phyloP scores from a whole-genome alignment of 495 filamentous ascomycete species.

The Lasiosphaeris hirsuta region DNA sequence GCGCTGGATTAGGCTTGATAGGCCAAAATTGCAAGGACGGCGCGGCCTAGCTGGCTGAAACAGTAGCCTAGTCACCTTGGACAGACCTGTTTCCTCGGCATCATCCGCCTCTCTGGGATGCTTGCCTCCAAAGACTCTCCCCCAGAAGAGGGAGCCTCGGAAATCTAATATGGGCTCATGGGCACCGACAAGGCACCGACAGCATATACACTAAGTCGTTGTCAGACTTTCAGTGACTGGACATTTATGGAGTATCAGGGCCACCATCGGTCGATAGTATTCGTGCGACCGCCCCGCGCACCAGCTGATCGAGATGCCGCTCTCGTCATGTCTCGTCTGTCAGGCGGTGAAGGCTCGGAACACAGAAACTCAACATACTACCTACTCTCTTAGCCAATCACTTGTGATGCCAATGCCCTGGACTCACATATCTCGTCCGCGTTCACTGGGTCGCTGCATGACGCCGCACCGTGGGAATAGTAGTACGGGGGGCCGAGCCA shows the following conservation, averaged over 20 bases:
- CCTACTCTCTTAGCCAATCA: constrained; percentile 3
- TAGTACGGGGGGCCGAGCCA: background rate
- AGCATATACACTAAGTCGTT: constrained; percentile 5
- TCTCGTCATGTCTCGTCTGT: constrained; percentile 6
- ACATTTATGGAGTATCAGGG: constrained; percentile 3
- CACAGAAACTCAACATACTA: background rate
- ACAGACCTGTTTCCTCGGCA: background rate
- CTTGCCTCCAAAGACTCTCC: constrained; percentile 1
- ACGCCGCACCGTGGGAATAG: background rate
- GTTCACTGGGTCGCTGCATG: background rate
- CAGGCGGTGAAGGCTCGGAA: constrained; percentile 2
- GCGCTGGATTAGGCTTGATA: background rate
- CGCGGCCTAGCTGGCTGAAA: background rate
- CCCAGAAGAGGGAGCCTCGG: constrained; percentile 8
- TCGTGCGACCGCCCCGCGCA: constrained; percentile 8
- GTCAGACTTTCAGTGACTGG: constrained; percentile 1
- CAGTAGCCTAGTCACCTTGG: constrained; percentile 1
- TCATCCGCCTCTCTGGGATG: background rate
- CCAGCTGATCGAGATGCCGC: constrained; percentile 17
- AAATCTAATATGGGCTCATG: background rate
- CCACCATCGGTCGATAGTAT: constrained; percentile 7
- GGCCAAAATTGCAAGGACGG: background rate
- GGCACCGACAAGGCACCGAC: background rate
- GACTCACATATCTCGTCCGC: background rate
- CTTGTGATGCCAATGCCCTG: background rate